Percentiles rank a stretch among this genome's conserved stretches.
Evolutionary conservation across 208 protist genomes (phyloP).

Genomic region (Trypanosoma mega): DNA sequence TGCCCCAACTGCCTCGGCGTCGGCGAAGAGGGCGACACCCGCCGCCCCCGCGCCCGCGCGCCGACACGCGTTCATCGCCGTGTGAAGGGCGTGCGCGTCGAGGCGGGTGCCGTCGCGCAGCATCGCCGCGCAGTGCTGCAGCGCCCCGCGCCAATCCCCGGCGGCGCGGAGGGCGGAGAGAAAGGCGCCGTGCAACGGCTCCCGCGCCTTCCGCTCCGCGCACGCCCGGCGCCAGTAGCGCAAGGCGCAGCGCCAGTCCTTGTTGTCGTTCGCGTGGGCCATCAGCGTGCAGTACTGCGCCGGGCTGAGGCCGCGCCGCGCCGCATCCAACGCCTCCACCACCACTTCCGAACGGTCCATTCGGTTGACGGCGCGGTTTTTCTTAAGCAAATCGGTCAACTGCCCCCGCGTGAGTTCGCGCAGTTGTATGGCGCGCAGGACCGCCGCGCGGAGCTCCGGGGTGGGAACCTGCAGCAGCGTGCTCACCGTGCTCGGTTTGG

Average conservation of each 20-base stretch:
- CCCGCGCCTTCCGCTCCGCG: constrained; percentile 50
- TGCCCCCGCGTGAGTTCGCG: constrained; percentile 54
- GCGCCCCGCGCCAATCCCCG: constrained; percentile 61
- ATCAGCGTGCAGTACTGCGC: constrained; percentile 81
- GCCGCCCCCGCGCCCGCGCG: constrained; percentile 52
- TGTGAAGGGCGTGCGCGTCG: constrained; percentile 67
- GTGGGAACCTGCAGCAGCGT: constrained; percentile 48
- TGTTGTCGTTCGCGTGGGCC: constrained; percentile 84
- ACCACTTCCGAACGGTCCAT: constrained; percentile 72
- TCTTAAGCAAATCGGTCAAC: constrained; percentile 50
- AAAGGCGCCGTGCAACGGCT: constrained; percentile 65
- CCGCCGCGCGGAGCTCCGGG: constrained; percentile 32
- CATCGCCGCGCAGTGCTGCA: constrained; percentile 68
- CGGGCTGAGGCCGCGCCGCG: constrained; percentile 38
- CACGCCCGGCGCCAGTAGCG: constrained; percentile 69
- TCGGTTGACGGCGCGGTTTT: constrained; percentile 62
- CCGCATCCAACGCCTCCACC: constrained; percentile 43
- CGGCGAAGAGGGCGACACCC: constrained; percentile 55
- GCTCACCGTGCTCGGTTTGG: constrained; percentile 44
- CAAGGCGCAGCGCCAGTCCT: constrained; percentile 49
- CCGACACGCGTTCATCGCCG: constrained; percentile 82
- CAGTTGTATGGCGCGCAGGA: constrained; percentile 45
- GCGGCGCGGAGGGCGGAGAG: constrained; percentile 64
- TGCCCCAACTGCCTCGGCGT: constrained; percentile 46
- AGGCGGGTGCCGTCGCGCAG: constrained; percentile 61